Conservation (phyloP, 148 eudicot genomes). For the Beta vulgaris region DNA sequence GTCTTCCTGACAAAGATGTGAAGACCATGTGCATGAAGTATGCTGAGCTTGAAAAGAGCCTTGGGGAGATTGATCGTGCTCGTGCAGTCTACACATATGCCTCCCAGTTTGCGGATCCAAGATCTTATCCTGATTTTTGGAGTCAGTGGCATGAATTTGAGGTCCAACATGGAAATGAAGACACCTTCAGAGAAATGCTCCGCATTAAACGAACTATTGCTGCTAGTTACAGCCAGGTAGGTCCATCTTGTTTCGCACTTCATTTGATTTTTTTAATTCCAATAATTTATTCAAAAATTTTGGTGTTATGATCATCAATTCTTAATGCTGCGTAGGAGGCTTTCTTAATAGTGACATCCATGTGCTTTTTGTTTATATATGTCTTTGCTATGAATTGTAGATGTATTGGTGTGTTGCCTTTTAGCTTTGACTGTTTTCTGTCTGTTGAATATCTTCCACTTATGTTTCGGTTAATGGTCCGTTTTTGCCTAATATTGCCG, state of each 20-base stretch:
- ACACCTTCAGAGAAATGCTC: constrained; percentile 89
- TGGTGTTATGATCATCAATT: no score
- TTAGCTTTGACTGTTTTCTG: neutral
- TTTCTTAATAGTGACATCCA: no score
- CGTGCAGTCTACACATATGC: constrained; percentile 66
- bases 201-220: constrained; percentile 76
- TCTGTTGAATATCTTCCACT: neutral
- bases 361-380: neutral
- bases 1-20: constrained; percentile 90
- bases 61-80: constrained; percentile 90
- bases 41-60: constrained; percentile 93
- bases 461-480: neutral
- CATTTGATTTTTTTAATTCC: neutral
- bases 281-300: no score
- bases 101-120: constrained; percentile 75
- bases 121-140: constrained; percentile 86
- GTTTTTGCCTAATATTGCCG: neutral
- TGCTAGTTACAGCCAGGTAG: constrained; percentile 92
- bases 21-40: constrained; percentile 80
- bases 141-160: constrained; percentile 85
- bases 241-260: neutral
- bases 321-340: no score
- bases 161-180: constrained; percentile 93
- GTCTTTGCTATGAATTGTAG: neutral
- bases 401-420: neutral